Evolutionary conservation across 345 rosid species (phyloP).

Genomic region (Dipteronia sinensis): DNA sequence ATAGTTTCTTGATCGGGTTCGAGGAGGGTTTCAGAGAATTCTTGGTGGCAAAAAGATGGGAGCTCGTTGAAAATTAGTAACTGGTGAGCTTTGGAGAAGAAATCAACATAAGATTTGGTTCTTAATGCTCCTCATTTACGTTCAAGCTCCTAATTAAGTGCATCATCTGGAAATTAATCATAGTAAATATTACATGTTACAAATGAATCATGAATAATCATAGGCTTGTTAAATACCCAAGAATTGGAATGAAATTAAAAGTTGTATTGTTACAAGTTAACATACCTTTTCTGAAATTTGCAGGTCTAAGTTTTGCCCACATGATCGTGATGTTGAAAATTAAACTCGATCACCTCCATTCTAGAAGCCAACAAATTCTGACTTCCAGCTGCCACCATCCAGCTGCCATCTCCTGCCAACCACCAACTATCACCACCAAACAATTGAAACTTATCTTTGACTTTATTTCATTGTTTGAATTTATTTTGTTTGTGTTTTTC

Average conservation of each 20-base stretch:
- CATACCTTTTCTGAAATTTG: slow-evolving; percentile 35
- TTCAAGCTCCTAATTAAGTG: slow-evolving; percentile 35
- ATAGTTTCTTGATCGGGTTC: slow-evolving; percentile 44
- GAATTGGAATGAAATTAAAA: neutral
- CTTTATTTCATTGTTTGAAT: too few relatives aligned
- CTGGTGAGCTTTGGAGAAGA: slow-evolving; percentile 44
- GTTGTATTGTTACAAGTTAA: neutral
- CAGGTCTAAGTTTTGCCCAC: slow-evolving; percentile 38
- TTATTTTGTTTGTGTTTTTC: too few relatives aligned
- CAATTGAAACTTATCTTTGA: too few relatives aligned
- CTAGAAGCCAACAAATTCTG: too few relatives aligned
- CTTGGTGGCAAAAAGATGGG: slow-evolving; percentile 21
- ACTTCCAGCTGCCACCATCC: too few relatives aligned
- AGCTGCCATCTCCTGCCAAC: too few relatives aligned
- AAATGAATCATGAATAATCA: neutral
- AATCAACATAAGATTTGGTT: slow-evolving; percentile 45
- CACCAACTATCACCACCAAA: too few relatives aligned
- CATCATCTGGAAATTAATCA: slow-evolving; percentile 12
- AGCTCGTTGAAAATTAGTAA: slow-evolving; percentile 23
- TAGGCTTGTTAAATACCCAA: neutral
- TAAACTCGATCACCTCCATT: too few relatives aligned
- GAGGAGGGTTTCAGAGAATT: slow-evolving; percentile 36
- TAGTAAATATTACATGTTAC: neutral
- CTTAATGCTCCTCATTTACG: slow-evolving; percentile 45
- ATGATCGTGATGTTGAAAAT: too few relatives aligned